phyloP scores from a whole-genome alignment of 1,284 basidiomycete genomes.

The Rhodotorula sp. region DNA sequence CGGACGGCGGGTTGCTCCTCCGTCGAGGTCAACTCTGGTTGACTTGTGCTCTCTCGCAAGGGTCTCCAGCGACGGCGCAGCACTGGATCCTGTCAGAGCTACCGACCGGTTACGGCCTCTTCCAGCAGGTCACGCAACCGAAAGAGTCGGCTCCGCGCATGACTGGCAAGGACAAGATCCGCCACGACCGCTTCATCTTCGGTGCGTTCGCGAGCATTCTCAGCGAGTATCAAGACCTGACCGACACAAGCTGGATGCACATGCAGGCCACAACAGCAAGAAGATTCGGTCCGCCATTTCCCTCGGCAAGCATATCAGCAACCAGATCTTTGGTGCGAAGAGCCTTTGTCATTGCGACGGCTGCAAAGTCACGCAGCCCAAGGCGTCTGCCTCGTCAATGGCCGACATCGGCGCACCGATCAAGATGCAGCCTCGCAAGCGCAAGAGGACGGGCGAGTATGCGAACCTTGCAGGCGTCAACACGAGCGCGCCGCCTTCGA shows the following conservation, averaged over 20 bases:
- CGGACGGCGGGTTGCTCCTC: not conserved
- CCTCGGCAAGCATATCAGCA: conserved; percentile 32
- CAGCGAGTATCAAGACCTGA: no score
- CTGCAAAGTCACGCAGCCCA: conserved; percentile 20
- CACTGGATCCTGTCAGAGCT: conserved; percentile 31
- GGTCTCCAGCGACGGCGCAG: not conserved
- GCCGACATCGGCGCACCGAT: conserved; percentile 4
- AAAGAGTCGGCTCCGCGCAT: conserved; percentile 6
- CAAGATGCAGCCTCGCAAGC: conserved; percentile 5
- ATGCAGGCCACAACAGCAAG: conserved; percentile 27
- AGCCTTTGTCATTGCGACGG: conserved; percentile 32
- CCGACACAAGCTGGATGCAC: no score
- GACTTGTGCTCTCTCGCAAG: not conserved
- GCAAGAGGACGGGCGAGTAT: conserved; percentile 20
- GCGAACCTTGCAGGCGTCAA: not conserved
- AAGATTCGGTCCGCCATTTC: conserved; percentile 38
- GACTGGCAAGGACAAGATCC: conserved; percentile 5
- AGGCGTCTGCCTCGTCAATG: not conserved
- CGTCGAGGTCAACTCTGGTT: not conserved
- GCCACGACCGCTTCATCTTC: conserved; percentile 35
- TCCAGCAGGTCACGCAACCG: conserved; percentile 34
- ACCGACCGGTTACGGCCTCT: conserved; percentile 31
- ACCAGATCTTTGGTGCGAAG: conserved; percentile 5
- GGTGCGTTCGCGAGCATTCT: conserved; percentile 3
- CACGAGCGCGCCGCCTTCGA: not conserved